Evolutionary conservation across 148 eudicot species (phyloP), one percentile per base, ranked within the genome.

Genomic region (Fallopia convolvulus): DNA sequence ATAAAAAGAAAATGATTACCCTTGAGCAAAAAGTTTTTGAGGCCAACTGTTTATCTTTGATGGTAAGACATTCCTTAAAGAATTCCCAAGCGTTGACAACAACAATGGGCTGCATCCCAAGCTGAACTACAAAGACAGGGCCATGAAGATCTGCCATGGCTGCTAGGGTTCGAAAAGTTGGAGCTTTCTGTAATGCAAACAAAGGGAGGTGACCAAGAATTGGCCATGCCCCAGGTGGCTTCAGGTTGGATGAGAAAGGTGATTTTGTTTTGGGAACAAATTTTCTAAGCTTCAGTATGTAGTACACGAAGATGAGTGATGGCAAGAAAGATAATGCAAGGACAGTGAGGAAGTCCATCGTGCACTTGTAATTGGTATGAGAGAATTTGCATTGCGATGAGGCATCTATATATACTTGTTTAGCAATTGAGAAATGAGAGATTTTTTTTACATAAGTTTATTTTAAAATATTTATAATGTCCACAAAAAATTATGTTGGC

Each of bases 41-140:
- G 12, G 83, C 80, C 10, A 81, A 68, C 11, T 21, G 30, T 5
- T 1, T 73, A 61, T 81, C 83, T 63, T 81, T 81, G 26, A 68
- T 68, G 23, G 80, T 81, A 75, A 81, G 78, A 44, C 83, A 81
- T 33, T 81, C 80, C 70, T 77, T 81, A 39, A 74, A 55, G 1
- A 66, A 73, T 40, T 81, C 83, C 77, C 73, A 49, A 3, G 14
- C 44, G 80, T 42, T 81, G 5, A 81, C 78, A 5, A 81, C 72
- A 11, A 81, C 55, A 6, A 36, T 30, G 5, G 13, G 77, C 36
- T 48, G 48, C 21, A 44, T 75, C 12, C 83, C 83, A 6, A 81
- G 75, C 71, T 58, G 75, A 20, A 81, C 8, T 1, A 53, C 20
- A 75, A 74, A 81, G 14, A 81, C 66, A 4, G 80, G 80, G 44